These are phyloP conservation scores for Cenchrus purpureus DNA, from an alignment of 176 grass and related monocot genomes.

Conservation along the genomic window DNA sequence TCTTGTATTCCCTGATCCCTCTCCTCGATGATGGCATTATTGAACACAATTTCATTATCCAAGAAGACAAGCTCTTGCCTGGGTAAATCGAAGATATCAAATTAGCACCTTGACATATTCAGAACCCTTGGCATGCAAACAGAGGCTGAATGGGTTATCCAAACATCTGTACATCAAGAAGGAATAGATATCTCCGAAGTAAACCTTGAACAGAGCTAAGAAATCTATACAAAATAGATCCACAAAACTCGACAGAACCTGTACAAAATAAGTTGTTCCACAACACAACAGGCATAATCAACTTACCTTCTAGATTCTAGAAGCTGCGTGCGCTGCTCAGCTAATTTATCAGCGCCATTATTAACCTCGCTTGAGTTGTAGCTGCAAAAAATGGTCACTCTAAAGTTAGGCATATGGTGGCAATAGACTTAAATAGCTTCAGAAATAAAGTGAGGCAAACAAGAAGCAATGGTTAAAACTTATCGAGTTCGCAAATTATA, in stretches of 20 bases:
- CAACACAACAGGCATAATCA: conserved; percentile 5
- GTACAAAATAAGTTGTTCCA: not conserved
- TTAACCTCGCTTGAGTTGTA: conserved; percentile 74
- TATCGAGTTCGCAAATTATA: not conserved
- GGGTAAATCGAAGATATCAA: conserved; percentile 18
- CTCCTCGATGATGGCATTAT: conserved; percentile 91
- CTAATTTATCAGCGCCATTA: conserved; percentile 55
- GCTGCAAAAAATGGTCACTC: conserved; percentile 48
- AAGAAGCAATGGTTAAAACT: conserved; percentile 1
- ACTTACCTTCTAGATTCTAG: conserved; percentile 60
- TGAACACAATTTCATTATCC: conserved; percentile 90
- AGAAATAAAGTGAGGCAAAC: not conserved
- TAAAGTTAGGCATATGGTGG: conserved; percentile 30
- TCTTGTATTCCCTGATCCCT: conserved; percentile 94
- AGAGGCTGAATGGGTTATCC: not conserved
- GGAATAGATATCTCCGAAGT: not conserved
- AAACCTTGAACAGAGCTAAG: not conserved
- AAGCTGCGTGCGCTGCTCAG: conserved; percentile 66
- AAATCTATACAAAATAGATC: not conserved
- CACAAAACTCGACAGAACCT: not conserved
- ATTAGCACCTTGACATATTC: not conserved
- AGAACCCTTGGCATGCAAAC: conserved; percentile 21
- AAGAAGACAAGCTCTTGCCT: conserved; percentile 83
- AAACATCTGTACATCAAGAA: not conserved
- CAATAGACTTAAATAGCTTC: conserved; percentile 11